Conservation (phyloP, 1,284 basidiomycete species). For the Sporisorium scitamineum region DNA sequence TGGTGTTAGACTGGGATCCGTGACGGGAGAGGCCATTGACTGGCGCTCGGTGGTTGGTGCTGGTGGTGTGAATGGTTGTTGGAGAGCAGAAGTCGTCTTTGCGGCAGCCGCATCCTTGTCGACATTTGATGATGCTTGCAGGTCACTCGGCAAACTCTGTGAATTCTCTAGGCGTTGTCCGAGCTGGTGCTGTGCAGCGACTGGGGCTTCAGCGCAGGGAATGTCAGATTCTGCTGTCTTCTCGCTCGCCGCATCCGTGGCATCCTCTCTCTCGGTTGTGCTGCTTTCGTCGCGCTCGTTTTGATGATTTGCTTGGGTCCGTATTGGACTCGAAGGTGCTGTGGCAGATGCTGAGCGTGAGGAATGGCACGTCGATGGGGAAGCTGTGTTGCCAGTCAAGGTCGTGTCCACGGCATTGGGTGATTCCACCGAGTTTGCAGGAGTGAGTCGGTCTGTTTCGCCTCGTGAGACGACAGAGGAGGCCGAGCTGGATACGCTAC, state of each 20-base stretch:
- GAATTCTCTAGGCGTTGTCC: background rate
- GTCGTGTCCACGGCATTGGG: slow-evolving; percentile 9
- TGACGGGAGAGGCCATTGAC: background rate
- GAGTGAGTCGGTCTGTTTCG: slow-evolving; percentile 30
- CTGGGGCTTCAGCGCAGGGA: background rate
- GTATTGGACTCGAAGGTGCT: slow-evolving; percentile 27
- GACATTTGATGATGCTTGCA: background rate
- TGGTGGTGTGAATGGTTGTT: slow-evolving; percentile 2
- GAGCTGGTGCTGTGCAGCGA: background rate
- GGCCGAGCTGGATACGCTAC: slow-evolving; percentile 49
- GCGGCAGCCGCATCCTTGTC: background rate
- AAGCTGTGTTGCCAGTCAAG: slow-evolving; percentile 5
- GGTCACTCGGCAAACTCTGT: background rate
- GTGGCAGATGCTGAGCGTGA: slow-evolving; percentile 27
- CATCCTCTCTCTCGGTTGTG: slow-evolving; percentile 2
- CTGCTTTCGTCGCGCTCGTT: background rate
- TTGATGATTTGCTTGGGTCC: background rate
- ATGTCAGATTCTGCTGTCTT: slow-evolving; percentile 5
- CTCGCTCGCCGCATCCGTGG: background rate
- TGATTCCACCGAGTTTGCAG: slow-evolving; percentile 16
- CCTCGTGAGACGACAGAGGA: slow-evolving; percentile 29
- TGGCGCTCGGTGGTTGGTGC: background rate
- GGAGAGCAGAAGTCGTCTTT: background rate
- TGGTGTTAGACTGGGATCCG: slow-evolving; percentile 18
- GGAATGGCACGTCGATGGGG: slow-evolving; percentile 10